A percentile compares a stretch with the other conserved stretches of the same genome.
Evolutionary conservation across 257 asterid species (phyloP).

Genomic region (Nicotiana undulata): DNA sequence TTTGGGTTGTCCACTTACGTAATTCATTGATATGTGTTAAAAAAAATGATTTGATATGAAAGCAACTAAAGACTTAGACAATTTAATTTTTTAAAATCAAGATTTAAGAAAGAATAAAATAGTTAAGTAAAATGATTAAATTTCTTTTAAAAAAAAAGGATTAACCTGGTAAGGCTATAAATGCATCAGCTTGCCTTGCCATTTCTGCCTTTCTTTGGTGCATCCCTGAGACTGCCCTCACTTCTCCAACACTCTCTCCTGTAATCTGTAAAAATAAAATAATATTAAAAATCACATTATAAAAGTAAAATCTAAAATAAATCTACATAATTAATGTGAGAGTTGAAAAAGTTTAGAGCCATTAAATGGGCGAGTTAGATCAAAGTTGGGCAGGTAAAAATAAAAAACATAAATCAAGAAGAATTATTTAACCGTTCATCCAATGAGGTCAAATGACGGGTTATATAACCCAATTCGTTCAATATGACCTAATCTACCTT

Average conservation of each 20-base stretch:
- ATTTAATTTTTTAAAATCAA: background rate
- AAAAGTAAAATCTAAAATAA: background rate
- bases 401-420: too few species aligned
- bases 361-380: too few species aligned
- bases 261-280: slow-evolving; percentile 43
- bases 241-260: slow-evolving; percentile 92
- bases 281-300: background rate
- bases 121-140: background rate
- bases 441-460: too few species aligned
- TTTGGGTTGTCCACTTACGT: slow-evolving; percentile 7
- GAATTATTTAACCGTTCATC: too few species aligned
- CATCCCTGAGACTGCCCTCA: slow-evolving; percentile 81
- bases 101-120: background rate
- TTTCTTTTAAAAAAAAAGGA: too few species aligned
- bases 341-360: too few species aligned
- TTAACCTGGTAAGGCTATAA: slow-evolving; percentile 83
- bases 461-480: too few species aligned
- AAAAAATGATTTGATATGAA: background rate
- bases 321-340: background rate
- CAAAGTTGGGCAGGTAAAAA: too few species aligned
- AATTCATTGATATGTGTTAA: background rate
- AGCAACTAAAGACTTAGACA: slow-evolving; percentile 9
- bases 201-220: slow-evolving; percentile 96
- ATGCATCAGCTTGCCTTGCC: slow-evolving; percentile 95
- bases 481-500: too few species aligned